Evolutionary conservation across 2,329 filamentous ascomycete genomes (phyloP), one percentile per base, ranked within the genome.

Genomic region (Talaromyces funiculosus): DNA sequence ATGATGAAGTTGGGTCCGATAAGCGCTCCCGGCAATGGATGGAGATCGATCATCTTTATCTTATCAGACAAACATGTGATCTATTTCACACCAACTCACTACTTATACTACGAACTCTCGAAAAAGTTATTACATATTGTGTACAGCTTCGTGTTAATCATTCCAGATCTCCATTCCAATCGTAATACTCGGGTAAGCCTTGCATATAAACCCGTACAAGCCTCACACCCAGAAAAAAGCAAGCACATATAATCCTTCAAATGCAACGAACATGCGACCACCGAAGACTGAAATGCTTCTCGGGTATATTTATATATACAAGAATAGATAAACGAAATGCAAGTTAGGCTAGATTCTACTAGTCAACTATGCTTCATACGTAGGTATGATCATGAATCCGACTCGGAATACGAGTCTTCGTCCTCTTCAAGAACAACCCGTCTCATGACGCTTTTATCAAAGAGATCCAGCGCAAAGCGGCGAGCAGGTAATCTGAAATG

Each of bases 401-500:
- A 54, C 22, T 54, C 51, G 7, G 51, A 38, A 29, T 54, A 38
- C 22, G 51, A 54, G 14, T 59, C 57, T 6, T 59, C 56, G 8
- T 89, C 88, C 67, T 90, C 88, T 56, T 89, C 87, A 61, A 96
- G 86, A 12, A 99, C 89, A 62, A 97, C 90, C 65, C 86, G 85
- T 64, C 92, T 82, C 75, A 97, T 82, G 45, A 97, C 90, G 62
- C 85, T 87, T 75, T 93, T 94, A 69, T 97, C 93, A 69, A 99
- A 99, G 22, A 99, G 78, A 71, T 97, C 94, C 62, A 97, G 87
- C 37, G 96, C 89, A 76, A 96, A 92, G 49, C 93, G 87, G 63
- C 93, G 88, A 29, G 95, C 89, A 1, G 88, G 88, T 2, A 99
- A 82, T 22, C 92, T 85, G 75, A 94, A 97, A 71, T 95, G 91